Conservation (phyloP, 148 eudicot genomes). For the Fagopyrum homotropicum region DNA sequence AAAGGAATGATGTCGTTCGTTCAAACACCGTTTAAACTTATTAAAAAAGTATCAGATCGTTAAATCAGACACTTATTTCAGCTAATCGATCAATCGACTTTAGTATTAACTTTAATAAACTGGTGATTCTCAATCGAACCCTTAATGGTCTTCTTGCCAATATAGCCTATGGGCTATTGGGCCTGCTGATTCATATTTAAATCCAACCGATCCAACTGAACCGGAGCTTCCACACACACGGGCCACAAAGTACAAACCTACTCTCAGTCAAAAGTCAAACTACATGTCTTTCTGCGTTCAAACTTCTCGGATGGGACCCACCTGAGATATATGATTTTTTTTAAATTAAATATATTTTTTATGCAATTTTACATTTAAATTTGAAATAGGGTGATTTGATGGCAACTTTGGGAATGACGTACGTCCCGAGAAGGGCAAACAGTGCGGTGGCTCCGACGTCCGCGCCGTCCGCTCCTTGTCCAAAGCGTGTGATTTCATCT, state of each 20-base stretch:
- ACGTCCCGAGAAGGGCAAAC: background rate
- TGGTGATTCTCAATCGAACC: too few species aligned
- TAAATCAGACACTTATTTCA: too few species aligned
- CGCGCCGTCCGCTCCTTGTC: slow-evolving; percentile 58
- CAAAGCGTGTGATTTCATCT: slow-evolving; percentile 29
- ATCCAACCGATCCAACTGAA: background rate
- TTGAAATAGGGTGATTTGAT: background rate
- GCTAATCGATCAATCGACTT: too few species aligned
- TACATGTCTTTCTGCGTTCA: background rate
- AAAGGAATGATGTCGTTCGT: too few species aligned
- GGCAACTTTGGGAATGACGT: background rate
- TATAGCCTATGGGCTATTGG: background rate
- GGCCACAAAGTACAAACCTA: background rate
- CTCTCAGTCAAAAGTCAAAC: background rate
- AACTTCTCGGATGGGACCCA: background rate
- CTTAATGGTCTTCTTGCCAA: background rate
- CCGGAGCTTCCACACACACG: background rate
- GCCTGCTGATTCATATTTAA: background rate
- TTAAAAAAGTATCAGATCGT: too few species aligned
- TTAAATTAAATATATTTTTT: background rate
- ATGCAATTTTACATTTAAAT: background rate
- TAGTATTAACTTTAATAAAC: too few species aligned
- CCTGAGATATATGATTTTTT: background rate
- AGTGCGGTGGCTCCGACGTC: slow-evolving; percentile 15
- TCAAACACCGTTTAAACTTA: too few species aligned